Evolutionary conservation across 345 rosid genomes (phyloP), one percentile per base, ranked within the genome.

Genomic region (Cardamine chenopodiifolia): DNA sequence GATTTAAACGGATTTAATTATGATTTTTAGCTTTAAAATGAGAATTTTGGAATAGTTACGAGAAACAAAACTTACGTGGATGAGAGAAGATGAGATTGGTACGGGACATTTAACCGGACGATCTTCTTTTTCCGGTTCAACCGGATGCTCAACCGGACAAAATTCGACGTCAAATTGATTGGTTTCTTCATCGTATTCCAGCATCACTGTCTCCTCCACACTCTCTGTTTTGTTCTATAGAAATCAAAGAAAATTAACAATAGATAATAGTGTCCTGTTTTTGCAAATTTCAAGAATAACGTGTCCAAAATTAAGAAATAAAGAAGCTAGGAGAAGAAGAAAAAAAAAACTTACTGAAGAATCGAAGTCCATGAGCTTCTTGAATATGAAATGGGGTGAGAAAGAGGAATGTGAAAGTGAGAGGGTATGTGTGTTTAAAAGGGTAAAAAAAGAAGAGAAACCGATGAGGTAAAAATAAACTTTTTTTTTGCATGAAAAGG

Each of bases 81-180:
- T 76, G 52, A 83, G 77, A 58, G 93, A 85, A 69, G 98, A 80
- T 53, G 82, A 45, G 58, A 86, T 28, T 23, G 88, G 85, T 74
- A 91, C 84, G 3, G 98, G 98, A 73, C 97, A 93, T 79, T 86
- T 86, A 37, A 93, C 89, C 25, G 98, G 97, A 23, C 84, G 91
- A 67, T 93, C 98, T 85, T 93, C 96, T 61, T 89, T 96, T 57
- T 72, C 84, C 4, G 98, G 98, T 83, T 93, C 98, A 77, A 84
- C 25, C 22, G 97, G 98, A 53, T 93, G 98, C 28, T 89, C 92
- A 55, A 93, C 85, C 4, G 98, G 98, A 88, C 89, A 87, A 78
- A 93, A 87, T 17, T 89, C 92, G 2, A 79, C 71, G 39, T 90
- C 89, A 8, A 78, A 25, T 12, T 82, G 54, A 59, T 78, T 48